These are phyloP conservation scores for Chaetomiaceae sp. DNA, from an alignment of 2,329 filamentous ascomycete species.

Conservation along the genomic window DNA sequence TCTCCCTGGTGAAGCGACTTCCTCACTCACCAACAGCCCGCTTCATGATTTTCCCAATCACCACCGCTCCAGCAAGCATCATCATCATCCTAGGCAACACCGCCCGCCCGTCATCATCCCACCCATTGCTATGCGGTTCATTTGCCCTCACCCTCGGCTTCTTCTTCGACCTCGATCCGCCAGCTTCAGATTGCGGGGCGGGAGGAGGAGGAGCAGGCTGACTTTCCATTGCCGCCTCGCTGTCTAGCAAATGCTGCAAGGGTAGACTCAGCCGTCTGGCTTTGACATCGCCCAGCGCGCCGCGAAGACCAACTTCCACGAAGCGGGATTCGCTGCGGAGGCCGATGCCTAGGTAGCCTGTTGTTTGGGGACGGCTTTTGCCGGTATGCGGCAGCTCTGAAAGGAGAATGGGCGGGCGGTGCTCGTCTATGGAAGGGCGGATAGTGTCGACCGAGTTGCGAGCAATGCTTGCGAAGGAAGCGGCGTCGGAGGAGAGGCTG, in stretches of 20 bases:
- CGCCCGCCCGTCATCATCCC: constrained; percentile 4
- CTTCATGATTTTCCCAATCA: constrained; percentile 19
- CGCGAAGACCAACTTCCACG: constrained; percentile 29
- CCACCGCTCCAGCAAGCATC: constrained; percentile 29
- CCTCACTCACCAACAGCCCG: background rate
- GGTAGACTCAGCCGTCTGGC: constrained; percentile 26
- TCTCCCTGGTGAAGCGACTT: too few relatives aligned
- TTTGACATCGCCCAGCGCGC: constrained; percentile 28
- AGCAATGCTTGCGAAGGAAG: background rate
- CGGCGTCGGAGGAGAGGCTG: constrained; percentile 1
- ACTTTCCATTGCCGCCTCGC: background rate
- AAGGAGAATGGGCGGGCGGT: background rate
- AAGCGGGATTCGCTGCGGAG: constrained; percentile 21
- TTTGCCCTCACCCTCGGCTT: background rate
- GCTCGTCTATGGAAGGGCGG: constrained; percentile 4
- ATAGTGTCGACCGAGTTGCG: constrained; percentile 20
- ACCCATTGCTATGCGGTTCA: background rate
- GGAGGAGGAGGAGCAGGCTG: too few relatives aligned
- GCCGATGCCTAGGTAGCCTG: constrained; percentile 31
- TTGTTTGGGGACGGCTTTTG: constrained; percentile 26
- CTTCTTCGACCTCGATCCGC: background rate
- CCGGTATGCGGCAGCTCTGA: background rate
- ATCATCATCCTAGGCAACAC: constrained; percentile 30
- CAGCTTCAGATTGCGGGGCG: background rate
- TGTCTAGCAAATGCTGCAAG: constrained; percentile 11